These are phyloP conservation scores for Syzygium syzygioides DNA, from an alignment of 441 rosid species.

Conservation along the genomic window DNA sequence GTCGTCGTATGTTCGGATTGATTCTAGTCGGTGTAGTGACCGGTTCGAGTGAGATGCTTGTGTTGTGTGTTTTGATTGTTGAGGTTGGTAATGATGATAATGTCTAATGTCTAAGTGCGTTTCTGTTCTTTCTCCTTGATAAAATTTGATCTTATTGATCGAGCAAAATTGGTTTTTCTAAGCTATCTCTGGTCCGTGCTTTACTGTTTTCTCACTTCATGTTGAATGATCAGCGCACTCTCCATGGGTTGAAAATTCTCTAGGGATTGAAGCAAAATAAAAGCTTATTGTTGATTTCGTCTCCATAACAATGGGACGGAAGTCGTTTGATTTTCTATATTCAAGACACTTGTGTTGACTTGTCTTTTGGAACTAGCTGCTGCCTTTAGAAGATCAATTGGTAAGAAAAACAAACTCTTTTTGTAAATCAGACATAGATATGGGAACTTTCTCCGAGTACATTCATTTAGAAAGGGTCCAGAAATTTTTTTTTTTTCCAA, in stretches of 20 bases:
- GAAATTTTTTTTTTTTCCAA: neutral
- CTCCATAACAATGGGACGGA: neutral
- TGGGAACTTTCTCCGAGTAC: neutral
- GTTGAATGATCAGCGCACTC: neutral
- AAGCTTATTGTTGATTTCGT: neutral
- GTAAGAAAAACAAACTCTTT: neutral
- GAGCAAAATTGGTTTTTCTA: neutral
- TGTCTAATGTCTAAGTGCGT: neutral
- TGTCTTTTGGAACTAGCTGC: neutral
- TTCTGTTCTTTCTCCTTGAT: neutral
- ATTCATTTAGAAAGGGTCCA: neutral
- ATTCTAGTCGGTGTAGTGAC: neutral
- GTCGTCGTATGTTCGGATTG: neutral
- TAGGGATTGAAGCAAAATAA: neutral
- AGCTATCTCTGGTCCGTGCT: neutral
- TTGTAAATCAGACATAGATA: neutral
- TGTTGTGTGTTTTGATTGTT: neutral
- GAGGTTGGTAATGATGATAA: neutral
- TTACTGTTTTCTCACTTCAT: neutral
- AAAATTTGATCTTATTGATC: neutral
- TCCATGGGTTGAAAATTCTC: neutral
- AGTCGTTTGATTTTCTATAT: neutral
- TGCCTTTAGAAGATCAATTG: neutral
- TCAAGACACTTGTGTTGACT: neutral
- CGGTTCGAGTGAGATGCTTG: neutral